phyloP scores from a whole-genome alignment of 2,329 filamentous ascomycete species.

The Diaporthe australafricana region DNA sequence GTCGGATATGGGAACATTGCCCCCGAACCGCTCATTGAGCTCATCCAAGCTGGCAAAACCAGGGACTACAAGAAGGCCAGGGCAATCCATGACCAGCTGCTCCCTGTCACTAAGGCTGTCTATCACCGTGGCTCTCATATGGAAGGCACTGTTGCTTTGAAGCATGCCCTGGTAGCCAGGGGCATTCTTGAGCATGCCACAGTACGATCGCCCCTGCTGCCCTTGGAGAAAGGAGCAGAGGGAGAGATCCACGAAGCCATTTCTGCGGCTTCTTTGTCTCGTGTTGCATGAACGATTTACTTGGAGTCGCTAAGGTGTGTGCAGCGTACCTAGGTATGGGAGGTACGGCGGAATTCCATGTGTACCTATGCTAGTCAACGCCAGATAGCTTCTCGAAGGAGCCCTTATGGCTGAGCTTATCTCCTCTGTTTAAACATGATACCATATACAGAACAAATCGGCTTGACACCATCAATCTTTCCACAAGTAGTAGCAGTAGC shows the following conservation, averaged over 20 bases:
- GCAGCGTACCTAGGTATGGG: no score
- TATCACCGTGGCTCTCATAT: conserved; percentile 7
- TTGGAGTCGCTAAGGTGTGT: no score
- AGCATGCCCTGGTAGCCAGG: not conserved
- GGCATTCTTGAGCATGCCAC: not conserved
- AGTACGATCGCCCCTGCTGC: not conserved
- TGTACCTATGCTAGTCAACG: no score
- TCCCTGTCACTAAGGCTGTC: not conserved
- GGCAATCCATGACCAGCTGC: not conserved
- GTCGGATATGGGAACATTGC: conserved; percentile 1
- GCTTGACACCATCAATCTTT: no score
- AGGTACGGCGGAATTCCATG: no score
- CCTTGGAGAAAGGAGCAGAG: not conserved
- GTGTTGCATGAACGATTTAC: not conserved
- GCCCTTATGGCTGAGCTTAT: no score
- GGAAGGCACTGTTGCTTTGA: not conserved
- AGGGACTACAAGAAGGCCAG: not conserved
- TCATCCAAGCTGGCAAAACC: not conserved
- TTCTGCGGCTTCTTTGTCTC: not conserved
- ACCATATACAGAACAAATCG: no score
- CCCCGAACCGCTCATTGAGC: not conserved
- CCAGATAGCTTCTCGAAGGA: no score
- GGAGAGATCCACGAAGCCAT: not conserved
- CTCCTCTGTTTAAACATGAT: no score
- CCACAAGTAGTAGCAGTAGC: no score